phyloP scores from a whole-genome alignment of 768 basidiomycete genomes.

The Xerocomellus chrysenteron region DNA sequence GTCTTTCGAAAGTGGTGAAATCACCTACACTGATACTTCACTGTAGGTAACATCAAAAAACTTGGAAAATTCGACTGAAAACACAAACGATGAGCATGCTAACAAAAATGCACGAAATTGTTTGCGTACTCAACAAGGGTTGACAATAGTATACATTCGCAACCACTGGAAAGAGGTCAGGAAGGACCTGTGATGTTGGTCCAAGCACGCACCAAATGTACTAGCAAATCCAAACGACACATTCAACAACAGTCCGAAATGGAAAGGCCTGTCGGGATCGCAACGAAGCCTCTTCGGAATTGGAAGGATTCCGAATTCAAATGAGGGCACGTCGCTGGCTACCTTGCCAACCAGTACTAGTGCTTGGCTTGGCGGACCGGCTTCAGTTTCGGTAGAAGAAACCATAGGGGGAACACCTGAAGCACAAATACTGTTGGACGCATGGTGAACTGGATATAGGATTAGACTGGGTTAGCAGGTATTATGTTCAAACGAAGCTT shows the following conservation, averaged over 20 bases:
- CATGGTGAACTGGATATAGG: neutral
- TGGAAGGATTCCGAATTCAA: slow-evolving; percentile 63
- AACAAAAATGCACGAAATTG: neutral
- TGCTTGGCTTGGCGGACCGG: neutral
- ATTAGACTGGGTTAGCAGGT: neutral
- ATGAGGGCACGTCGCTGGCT: slow-evolving; percentile 8
- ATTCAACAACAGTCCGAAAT: slow-evolving; percentile 55
- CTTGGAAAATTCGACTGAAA: slow-evolving; percentile 33
- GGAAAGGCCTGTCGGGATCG: slow-evolving; percentile 47
- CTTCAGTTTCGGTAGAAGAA: slow-evolving; percentile 8
- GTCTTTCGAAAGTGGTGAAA: neutral
- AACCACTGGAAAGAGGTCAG: slow-evolving; percentile 40
- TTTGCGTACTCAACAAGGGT: slow-evolving; percentile 64
- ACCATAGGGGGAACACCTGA: slow-evolving; percentile 8
- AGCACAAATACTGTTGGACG: slow-evolving; percentile 15
- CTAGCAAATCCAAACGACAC: slow-evolving; percentile 63
- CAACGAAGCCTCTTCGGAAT: slow-evolving; percentile 59
- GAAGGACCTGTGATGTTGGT: no score
- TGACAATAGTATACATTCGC: slow-evolving; percentile 83
- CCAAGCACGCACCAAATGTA: slow-evolving; percentile 38
- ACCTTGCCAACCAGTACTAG: neutral
- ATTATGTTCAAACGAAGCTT: no score
- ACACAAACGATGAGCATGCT: neutral
- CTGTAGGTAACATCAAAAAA: slow-evolving; percentile 31
- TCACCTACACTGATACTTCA: slow-evolving; percentile 34